Evolutionary conservation across 148 eudicot species (phyloP), one percentile per base, ranked within the genome.

Genomic region (Persicaria tinctoria): DNA sequence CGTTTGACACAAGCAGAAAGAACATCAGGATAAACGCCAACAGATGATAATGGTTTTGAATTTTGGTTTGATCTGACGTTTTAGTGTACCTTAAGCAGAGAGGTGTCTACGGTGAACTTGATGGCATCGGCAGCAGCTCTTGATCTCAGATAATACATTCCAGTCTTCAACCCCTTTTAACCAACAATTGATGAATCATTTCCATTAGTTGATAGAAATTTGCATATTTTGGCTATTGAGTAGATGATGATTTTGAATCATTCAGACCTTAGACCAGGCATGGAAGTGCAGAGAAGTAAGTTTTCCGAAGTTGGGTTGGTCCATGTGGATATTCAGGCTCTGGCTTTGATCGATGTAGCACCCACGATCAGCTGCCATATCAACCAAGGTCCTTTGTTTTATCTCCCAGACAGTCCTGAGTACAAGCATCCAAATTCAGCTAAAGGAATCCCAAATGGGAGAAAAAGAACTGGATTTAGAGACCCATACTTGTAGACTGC

Each of bases 81-180:
- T 51, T 27, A 45, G 47, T 10, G 49, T 81, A 90, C 98, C 78
- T 88, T 89, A 7, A 95, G 82, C 75, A 92, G 70, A 63, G 91
- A 81, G 51, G 94, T 87, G 77, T 95, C 99, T n/a, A 95, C 99
- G 14, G 99, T 95, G 82, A 95, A 95, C 81, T 95, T 92, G 80
- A 95, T 95, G 70, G 99, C 99, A 86, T 92, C 97, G 20, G 99
- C 96, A 70, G 99, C 99, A 72, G 96, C 97, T 72, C 97, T 90
- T 17, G 99, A 90, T 66, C 99, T 70, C 59, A 95, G 81, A 77
- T 95, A 95, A 73, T 95, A 92, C 99, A 95, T 95, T 41, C 98
- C 99, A 0, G 99, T 95, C 85, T 95, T 95, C 83, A 95, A 75
- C 27, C 99, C 99, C 97, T 92, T 51, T 76, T 57, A 4, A 13